phyloP scores from a whole-genome alignment of 176 grass and related monocot genomes.

The Ampelocalamus luodianensis region DNA sequence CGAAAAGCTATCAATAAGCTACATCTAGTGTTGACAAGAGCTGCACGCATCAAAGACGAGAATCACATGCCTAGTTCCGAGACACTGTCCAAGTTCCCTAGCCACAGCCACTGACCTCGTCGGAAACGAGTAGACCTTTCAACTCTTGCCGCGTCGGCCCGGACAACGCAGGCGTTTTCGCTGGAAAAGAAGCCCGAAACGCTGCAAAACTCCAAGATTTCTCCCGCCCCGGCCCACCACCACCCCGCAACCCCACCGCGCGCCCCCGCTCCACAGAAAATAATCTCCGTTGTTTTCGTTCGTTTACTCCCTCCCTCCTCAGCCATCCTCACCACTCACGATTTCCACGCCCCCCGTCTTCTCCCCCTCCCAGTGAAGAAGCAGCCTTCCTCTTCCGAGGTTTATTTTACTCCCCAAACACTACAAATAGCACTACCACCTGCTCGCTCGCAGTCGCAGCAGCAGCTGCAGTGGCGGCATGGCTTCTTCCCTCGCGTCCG shows the following conservation, averaged over 20 bases:
- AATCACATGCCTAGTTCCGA: not conserved
- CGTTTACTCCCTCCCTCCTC: not conserved
- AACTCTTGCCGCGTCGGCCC: not conserved
- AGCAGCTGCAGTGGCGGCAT: slow-evolving; percentile 2
- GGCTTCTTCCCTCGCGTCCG: slow-evolving; percentile 44
- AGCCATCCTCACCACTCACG: slow-evolving; percentile 20
- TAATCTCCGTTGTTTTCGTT: slow-evolving; percentile 15
- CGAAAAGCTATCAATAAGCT: too few relatives aligned
- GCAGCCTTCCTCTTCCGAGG: not conserved
- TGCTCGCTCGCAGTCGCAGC: not conserved
- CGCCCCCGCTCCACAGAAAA: slow-evolving; percentile 40
- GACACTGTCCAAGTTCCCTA: not conserved
- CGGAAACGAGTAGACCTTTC: not conserved
- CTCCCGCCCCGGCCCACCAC: not conserved
- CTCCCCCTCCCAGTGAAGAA: not conserved
- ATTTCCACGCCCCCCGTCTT: slow-evolving; percentile 4
- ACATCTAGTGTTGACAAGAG: too few relatives aligned
- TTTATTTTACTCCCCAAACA: not conserved
- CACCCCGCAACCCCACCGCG: slow-evolving; percentile 38
- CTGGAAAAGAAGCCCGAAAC: not conserved
- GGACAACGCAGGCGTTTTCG: not conserved
- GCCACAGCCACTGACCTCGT: not conserved
- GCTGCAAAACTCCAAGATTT: not conserved
- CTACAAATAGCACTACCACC: not conserved
- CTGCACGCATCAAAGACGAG: not conserved